A percentile compares a stretch with the other conserved stretches of the same genome.
Evolutionary conservation across 768 basidiomycete species (phyloP).

Genomic region (Tulasnella sp.): DNA sequence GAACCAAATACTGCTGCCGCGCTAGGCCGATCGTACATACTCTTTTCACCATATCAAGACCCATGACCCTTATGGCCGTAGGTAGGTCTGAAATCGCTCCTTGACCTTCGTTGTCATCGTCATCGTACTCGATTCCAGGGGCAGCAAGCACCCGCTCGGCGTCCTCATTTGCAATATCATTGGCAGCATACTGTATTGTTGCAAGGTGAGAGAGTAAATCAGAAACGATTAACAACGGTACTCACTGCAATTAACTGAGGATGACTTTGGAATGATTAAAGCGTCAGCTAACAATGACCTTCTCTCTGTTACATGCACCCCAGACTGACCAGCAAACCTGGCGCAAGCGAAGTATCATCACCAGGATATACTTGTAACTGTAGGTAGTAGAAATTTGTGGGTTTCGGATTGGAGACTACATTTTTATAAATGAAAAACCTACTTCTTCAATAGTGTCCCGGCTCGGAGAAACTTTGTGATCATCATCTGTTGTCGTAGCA

Average conservation of each 20-base stretch:
- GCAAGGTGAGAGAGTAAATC: neutral
- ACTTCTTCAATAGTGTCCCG: conserved; percentile 65
- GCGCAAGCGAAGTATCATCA: conserved; percentile 27
- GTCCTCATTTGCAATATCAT: conserved; percentile 6
- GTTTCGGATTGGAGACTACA: neutral
- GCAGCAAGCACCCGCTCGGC: conserved; percentile 14
- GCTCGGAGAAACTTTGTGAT: conserved; percentile 47
- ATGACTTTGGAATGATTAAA: conserved; percentile 30
- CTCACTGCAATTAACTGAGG: conserved; percentile 58
- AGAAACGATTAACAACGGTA: neutral
- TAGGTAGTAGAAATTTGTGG: neutral
- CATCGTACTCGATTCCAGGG: neutral
- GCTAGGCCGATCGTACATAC: neutral
- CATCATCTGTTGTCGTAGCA: conserved; percentile 24
- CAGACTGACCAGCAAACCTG: conserved; percentile 27
- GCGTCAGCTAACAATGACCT: too few species aligned
- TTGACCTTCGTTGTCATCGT: neutral
- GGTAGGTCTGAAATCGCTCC: neutral
- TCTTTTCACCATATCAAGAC: conserved; percentile 7
- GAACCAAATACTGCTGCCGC: neutral
- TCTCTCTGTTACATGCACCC: conserved; percentile 12
- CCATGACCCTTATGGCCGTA: neutral
- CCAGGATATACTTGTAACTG: conserved; percentile 31
- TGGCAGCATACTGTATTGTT: neutral
- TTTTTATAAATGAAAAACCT: conserved; percentile 28